Percentiles rank a stretch among this genome's conserved stretches.
These are phyloP conservation scores for Plenodomus biglobosus DNA, from an alignment of 2,329 filamentous ascomycete genomes.

Conservation along the genomic window DNA sequence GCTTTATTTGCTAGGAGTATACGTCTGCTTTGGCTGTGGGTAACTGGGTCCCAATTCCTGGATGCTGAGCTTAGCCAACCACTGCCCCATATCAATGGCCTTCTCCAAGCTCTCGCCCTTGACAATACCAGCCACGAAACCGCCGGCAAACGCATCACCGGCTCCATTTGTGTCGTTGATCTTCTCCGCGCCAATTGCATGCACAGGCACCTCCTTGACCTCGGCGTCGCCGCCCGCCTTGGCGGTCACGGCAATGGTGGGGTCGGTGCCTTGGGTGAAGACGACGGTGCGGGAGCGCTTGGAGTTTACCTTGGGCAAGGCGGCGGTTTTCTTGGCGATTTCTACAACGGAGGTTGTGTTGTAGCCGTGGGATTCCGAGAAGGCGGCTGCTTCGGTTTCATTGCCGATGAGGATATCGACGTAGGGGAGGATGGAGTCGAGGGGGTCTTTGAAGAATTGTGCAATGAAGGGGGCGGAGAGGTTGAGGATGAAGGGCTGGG, in stretches of 20 bases:
- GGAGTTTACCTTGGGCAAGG: slow-evolving; percentile 88
- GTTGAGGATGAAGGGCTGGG: slow-evolving; percentile 75
- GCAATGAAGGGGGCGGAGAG: slow-evolving; percentile 94
- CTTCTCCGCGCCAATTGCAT: slow-evolving; percentile 71
- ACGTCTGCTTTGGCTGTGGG: slow-evolving; percentile 46
- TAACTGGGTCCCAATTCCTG: slow-evolving; percentile 93
- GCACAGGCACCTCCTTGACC: slow-evolving; percentile 78
- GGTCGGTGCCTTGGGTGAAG: slow-evolving; percentile 91
- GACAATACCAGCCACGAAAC: slow-evolving; percentile 86
- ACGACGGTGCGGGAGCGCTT: slow-evolving; percentile 83
- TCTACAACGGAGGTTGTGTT: slow-evolving; percentile 74
- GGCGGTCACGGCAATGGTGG: slow-evolving; percentile 77
- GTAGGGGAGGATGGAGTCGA: slow-evolving; percentile 84
- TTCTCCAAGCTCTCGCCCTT: slow-evolving; percentile 78
- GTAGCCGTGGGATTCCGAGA: slow-evolving; percentile 78
- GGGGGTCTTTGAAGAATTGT: slow-evolving; percentile 95
- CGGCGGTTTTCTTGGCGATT: slow-evolving; percentile 82
- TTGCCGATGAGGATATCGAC: slow-evolving; percentile 97
- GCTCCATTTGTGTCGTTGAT: slow-evolving; percentile 98
- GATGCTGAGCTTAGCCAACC: slow-evolving; percentile 92
- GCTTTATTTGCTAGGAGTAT: slow-evolving; percentile 35
- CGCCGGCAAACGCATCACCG: slow-evolving; percentile 94
- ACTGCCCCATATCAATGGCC: slow-evolving; percentile 89
- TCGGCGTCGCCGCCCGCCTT: slow-evolving; percentile 66
- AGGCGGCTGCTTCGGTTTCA: slow-evolving; percentile 89